Conservation (phyloP, 164 flowering plant species). For the Vitis labrusca region DNA sequence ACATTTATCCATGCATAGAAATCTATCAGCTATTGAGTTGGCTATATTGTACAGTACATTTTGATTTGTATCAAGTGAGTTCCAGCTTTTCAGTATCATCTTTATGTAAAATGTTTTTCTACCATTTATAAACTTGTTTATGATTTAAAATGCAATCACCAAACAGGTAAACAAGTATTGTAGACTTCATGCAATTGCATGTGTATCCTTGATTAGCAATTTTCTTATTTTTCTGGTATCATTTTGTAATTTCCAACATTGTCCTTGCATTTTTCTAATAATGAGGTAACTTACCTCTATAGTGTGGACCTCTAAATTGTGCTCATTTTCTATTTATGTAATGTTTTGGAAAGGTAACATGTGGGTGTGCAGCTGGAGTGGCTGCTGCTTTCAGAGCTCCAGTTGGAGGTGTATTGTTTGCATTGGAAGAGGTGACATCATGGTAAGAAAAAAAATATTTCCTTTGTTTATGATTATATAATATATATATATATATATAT, state of each 20-base stretch:
- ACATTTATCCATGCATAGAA: too few species aligned
- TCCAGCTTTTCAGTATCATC: neutral
- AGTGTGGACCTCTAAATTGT: conserved; percentile 14
- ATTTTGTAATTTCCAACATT: too few species aligned
- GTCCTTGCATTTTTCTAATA: too few species aligned
- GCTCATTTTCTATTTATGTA: conserved; percentile 32
- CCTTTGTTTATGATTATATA: neutral
- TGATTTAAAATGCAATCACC: neutral
- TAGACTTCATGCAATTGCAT: neutral
- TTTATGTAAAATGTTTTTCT: neutral
- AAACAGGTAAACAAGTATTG: neutral
- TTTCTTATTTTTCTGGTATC: neutral
- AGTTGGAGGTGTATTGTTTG: conserved; percentile 98
- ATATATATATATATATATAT: neutral
- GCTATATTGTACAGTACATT: too few species aligned
- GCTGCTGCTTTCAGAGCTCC: conserved; percentile 99
- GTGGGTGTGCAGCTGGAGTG: conserved; percentile 99
- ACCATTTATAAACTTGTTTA: neutral
- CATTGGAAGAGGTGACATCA: conserved; percentile 96
- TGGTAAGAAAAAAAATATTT: conserved; percentile 47
- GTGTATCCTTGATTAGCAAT: neutral
- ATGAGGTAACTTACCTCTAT: conserved; percentile 9
- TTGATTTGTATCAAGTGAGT: too few species aligned
- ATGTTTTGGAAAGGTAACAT: conserved; percentile 86
- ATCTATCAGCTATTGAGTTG: too few species aligned